Base-by-base conservation (phyloP, 257 asterid species). In the Cinchona pubescens region DNA sequence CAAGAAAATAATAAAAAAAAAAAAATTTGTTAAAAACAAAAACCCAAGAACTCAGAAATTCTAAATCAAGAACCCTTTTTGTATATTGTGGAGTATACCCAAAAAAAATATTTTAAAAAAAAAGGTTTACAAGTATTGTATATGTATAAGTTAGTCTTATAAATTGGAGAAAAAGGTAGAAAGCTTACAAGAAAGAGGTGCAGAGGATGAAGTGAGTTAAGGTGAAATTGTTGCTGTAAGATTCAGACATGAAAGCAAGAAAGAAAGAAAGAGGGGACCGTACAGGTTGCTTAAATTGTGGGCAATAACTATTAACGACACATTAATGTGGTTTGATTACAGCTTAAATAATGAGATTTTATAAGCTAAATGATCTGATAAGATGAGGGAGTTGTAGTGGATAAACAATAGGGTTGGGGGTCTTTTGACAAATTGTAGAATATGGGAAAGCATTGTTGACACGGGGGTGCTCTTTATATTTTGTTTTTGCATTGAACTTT, bases 231-330 rank as follows among this genome's bases (percentile, higher is more conserved):
- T 70, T 25, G 56, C 32, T 32, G 56, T 9, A 75, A 38, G 79
- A 75, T 75, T 75, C 79, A 75, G 79, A 66, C 67, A 19, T 37
- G 56, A 75, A 75, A 75, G 59, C 35, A 19, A 13, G 29, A 63
- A 25, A 25, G 58, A 66, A n/a, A 73, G 5, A 42, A 62, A 46
- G 45, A 27, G 78, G 43, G 71, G 67, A 62, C 71, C 78, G 82
- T 72, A 73, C 67, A 67, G 82, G 76, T 67, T 79, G 79, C 79
- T 73, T 79, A 79, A 42, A 19, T 61, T 73, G 82, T 12, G 71
- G 79, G 78, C 65, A 79, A 66, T 35, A 10, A 19, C 25, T 34
- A 56, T 14, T 46, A 71, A 34, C 25, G n/a, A 61, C 25, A 3
- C 12, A 51, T 40, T 77, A 66, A 59, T n/a, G 42, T 6, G 27